phyloP scores from a whole-genome alignment of 805 yeast genomes.

The Blastobotrys robertii region DNA sequence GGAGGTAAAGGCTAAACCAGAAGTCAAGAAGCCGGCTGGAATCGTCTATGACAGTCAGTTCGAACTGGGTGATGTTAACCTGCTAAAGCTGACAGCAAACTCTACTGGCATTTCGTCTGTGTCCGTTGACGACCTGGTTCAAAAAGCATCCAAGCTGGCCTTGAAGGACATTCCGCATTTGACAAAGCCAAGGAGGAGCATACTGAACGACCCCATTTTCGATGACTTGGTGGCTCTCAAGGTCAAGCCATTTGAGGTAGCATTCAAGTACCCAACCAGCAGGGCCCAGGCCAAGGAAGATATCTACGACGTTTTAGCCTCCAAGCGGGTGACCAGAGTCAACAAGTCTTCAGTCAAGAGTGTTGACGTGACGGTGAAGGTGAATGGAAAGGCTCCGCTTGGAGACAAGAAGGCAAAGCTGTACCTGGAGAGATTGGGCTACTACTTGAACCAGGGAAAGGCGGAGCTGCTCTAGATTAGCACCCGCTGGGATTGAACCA shows the following conservation, averaged over 20 bases:
- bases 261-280: conserved; percentile 23
- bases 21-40: conserved; percentile 15
- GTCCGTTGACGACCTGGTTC: conserved; percentile 28
- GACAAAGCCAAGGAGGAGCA: conserved; percentile 24
- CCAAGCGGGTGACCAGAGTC: conserved; percentile 7
- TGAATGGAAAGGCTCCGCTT: conserved; percentile 25
- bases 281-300: conserved; percentile 5
- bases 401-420: conserved; percentile 38
- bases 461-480: conserved; percentile 17
- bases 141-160: conserved; percentile 39
- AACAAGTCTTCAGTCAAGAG: conserved; percentile 16
- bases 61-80: conserved; percentile 12
- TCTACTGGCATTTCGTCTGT: conserved; percentile 19
- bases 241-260: conserved; percentile 33
- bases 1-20: conserved; percentile 8
- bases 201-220: conserved; percentile 47
- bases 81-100: conserved; percentile 14
- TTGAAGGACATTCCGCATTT: conserved; percentile 21
- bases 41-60: conserved; percentile 8
- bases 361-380: conserved; percentile 19
- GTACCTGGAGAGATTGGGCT: conserved; percentile 24
- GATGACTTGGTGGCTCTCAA: conserved; percentile 46
- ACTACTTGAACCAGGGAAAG: conserved; percentile 18
- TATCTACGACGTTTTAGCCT: conserved; percentile 25
- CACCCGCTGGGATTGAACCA: too few species aligned